Percentiles rank a stretch among this genome's conserved stretches.
Conservation (phyloP, 2,329 filamentous ascomycete genomes). For the Pezicula carpinea region DNA sequence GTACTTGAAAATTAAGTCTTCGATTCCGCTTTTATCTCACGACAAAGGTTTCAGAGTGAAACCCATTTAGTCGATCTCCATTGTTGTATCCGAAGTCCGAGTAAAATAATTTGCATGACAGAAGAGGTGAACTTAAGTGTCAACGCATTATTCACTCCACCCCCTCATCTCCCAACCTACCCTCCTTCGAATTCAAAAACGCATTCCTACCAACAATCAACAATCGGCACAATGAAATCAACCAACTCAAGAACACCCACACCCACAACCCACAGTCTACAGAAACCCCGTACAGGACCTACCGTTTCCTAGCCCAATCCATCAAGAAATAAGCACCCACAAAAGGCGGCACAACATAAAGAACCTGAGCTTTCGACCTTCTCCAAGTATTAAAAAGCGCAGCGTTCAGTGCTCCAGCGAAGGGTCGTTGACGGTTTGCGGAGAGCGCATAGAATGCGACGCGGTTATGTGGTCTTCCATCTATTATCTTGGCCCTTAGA, state of each 20-base stretch:
- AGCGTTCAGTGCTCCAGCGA: conserved; percentile 69
- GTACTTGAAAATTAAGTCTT: too few relatives aligned
- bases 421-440: conserved; percentile 79
- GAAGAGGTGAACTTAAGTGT: too few relatives aligned
- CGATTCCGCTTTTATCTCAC: too few relatives aligned
- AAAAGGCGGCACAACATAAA: conserved; percentile 78
- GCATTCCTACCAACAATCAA: conserved; percentile 52
- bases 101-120: too few relatives aligned
- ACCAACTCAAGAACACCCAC: neutral
- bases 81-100: too few relatives aligned
- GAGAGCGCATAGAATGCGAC: conserved; percentile 68
- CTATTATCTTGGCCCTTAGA: neutral
- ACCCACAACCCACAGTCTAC: too few relatives aligned
- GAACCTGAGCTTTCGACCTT: conserved; percentile 74
- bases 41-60: too few relatives aligned
- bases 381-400: conserved; percentile 93
- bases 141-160: too few relatives aligned
- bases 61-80: too few relatives aligned
- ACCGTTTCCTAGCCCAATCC: conserved; percentile 87
- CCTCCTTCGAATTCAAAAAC: conserved; percentile 72
- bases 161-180: conserved; percentile 44
- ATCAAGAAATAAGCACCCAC: conserved; percentile 72
- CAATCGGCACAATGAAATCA: neutral
- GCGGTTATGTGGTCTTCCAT: conserved; percentile 47
- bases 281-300: conserved; percentile 35